phyloP scores from a whole-genome alignment of 441 rosid species.

The Erodium moschatum region DNA sequence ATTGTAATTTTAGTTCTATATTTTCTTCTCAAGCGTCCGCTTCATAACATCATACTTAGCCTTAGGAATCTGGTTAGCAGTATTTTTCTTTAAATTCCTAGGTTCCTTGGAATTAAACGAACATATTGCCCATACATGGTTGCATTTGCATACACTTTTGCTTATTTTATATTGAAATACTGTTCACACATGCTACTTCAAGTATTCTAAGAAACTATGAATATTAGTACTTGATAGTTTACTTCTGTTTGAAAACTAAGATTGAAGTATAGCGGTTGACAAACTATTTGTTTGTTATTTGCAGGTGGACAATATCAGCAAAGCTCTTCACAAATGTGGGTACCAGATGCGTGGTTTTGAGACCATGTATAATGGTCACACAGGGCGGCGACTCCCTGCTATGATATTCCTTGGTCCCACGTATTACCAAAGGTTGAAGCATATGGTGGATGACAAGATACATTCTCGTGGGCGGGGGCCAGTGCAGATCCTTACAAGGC shows the following conservation, averaged over 20 bases:
- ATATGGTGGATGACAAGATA: conserved; percentile 96
- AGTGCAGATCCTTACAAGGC: conserved; percentile 88
- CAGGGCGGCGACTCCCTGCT: conserved; percentile 78
- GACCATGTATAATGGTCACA: conserved; percentile 96
- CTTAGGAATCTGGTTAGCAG: neutral
- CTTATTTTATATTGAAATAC: neutral
- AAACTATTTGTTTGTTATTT: neutral
- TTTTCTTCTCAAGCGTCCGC: neutral
- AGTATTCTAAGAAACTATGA: neutral
- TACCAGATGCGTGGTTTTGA: conserved; percentile 98
- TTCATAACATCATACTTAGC: neutral
- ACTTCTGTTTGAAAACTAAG: neutral
- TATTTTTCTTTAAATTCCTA: neutral
- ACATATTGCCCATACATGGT: neutral
- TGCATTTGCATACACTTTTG: neutral
- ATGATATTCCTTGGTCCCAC: conserved; percentile 97
- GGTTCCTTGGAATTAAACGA: neutral
- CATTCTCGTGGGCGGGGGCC: conserved; percentile 98
- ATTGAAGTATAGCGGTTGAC: neutral
- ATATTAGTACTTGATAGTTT: neutral
- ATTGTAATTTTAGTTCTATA: neutral
- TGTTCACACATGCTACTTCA: neutral
- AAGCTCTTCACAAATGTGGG: conserved; percentile 94
- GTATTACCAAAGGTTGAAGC: conserved; percentile 90
- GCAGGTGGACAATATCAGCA: conserved; percentile 96